These are phyloP conservation scores for Lolium multiflorum DNA, from an alignment of 176 grass and related monocot species.

Conservation along the genomic window DNA sequence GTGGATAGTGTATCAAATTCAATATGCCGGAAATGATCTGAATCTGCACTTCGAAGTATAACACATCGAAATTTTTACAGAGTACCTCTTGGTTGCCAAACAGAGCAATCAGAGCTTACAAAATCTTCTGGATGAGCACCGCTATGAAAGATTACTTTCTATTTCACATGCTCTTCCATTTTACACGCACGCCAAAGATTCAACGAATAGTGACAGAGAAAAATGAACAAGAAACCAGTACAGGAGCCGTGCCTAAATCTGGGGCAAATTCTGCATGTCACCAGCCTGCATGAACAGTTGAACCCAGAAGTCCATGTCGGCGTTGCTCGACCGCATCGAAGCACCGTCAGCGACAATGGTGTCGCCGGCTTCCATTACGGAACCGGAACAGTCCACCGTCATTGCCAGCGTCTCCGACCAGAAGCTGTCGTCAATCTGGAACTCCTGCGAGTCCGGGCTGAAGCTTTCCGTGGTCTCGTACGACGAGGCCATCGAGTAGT, in stretches of 20 bases:
- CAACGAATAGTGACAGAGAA: slow-evolving; percentile 40
- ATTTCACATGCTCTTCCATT: background rate
- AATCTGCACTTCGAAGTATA: background rate
- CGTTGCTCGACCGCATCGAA: slow-evolving; percentile 34
- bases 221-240: slow-evolving; percentile 20
- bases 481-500: slow-evolving; percentile 46
- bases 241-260: slow-evolving; percentile 41
- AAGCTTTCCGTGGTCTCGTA: slow-evolving; percentile 57
- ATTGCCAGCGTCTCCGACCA: slow-evolving; percentile 71
- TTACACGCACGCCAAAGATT: slow-evolving; percentile 35
- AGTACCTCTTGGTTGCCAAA: too few species aligned
- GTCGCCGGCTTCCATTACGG: slow-evolving; percentile 12
- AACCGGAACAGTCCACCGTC: slow-evolving; percentile 26
- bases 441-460: slow-evolving; percentile 40
- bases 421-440: slow-evolving; percentile 75
- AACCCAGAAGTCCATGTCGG: slow-evolving; percentile 83
- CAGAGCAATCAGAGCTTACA: background rate
- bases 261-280: slow-evolving; percentile 53
- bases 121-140: background rate
- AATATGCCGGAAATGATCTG: background rate
- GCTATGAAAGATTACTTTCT: slow-evolving; percentile 10
- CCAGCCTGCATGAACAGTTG: slow-evolving; percentile 70
- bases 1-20: background rate
- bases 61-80: too few species aligned
- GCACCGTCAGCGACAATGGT: background rate